A percentile compares a stretch with the other conserved stretches of the same genome.
These are phyloP conservation scores for Globisporangium cystogenes DNA, from an alignment of 352 stramenopile genomes.

Conservation along the genomic window DNA sequence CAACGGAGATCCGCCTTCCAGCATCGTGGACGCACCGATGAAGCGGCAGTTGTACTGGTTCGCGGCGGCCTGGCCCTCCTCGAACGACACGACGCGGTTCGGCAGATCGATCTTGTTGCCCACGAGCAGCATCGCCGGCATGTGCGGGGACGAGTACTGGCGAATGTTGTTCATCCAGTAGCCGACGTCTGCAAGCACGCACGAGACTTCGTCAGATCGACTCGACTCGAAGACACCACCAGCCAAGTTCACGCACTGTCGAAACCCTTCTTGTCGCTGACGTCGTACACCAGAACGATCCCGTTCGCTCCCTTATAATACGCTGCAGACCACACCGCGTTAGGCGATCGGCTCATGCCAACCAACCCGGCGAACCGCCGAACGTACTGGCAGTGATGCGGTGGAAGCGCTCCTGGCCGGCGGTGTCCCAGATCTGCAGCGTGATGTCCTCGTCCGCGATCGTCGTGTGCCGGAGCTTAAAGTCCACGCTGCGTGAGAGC, in stretches of 20 bases:
- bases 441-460: constrained; percentile 83
- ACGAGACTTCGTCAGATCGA: constrained; percentile 5
- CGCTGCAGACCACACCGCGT: constrained; percentile 24
- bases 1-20: too few species aligned
- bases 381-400: constrained; percentile 89
- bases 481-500: constrained; percentile 88
- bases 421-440: constrained; percentile 94
- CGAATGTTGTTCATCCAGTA: constrained; percentile 97
- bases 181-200: constrained; percentile 70
- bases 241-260: constrained; percentile 68
- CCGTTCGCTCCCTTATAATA: constrained; percentile 94
- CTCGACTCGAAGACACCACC: neutral
- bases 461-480: constrained; percentile 88
- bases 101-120: constrained; percentile 92
- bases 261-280: constrained; percentile 89
- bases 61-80: constrained; percentile 75
- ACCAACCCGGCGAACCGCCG: too few species aligned
- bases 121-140: constrained; percentile 83
- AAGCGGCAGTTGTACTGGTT: constrained; percentile 85
- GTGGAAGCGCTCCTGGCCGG: constrained; percentile 92
- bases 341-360: too few species aligned
- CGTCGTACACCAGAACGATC: constrained; percentile 93
- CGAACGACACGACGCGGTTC: constrained; percentile 69
- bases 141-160: constrained; percentile 71
- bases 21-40: constrained; percentile 45